These are phyloP conservation scores for Hemileccinum rubropunctum DNA, from an alignment of 768 basidiomycete species.

Conservation along the genomic window DNA sequence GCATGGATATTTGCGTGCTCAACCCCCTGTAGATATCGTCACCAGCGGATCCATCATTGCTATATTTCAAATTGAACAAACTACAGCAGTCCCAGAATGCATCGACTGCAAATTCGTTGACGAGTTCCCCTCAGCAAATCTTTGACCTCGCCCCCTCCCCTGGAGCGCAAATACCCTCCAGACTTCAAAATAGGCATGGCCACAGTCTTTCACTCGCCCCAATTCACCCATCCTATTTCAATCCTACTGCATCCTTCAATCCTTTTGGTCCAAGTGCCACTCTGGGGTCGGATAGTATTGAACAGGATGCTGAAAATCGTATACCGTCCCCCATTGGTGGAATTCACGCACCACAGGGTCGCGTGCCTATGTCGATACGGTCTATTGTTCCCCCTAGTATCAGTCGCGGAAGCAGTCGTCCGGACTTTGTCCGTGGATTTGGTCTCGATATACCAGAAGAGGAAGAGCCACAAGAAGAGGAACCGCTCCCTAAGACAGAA, in stretches of 20 bases:
- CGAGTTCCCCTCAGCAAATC: slow-evolving; percentile 64
- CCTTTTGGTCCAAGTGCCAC: slow-evolving; percentile 62
- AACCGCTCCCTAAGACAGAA: slow-evolving; percentile 26
- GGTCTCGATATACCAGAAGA: slow-evolving; percentile 79
- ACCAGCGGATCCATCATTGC: slow-evolving; percentile 81
- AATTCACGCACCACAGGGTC: slow-evolving; percentile 56
- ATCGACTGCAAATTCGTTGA: slow-evolving; percentile 50
- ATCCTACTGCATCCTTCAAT: slow-evolving; percentile 48
- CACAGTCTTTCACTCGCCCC: slow-evolving; percentile 71
- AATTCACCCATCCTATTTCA: slow-evolving; percentile 33
- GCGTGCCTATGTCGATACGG: slow-evolving; percentile 43
- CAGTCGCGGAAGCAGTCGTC: slow-evolving; percentile 49
- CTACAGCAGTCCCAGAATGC: slow-evolving; percentile 67
- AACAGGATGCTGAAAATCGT: slow-evolving; percentile 25
- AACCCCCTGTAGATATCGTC: slow-evolving; percentile 67
- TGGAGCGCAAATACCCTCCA: slow-evolving; percentile 33
- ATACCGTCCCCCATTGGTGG: slow-evolving; percentile 25
- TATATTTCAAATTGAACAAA: slow-evolving; percentile 82
- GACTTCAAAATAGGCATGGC: slow-evolving; percentile 58
- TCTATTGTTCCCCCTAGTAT: slow-evolving; percentile 45
- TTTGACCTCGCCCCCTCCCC: slow-evolving; percentile 56
- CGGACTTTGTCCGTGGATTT: slow-evolving; percentile 78
- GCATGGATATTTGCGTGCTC: slow-evolving; percentile 13
- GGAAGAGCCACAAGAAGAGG: slow-evolving; percentile 58
- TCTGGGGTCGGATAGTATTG: slow-evolving; percentile 49